Evolutionary conservation across 2,329 filamentous ascomycete species (phyloP).

Genomic region (Pezicula neosporulosa): DNA sequence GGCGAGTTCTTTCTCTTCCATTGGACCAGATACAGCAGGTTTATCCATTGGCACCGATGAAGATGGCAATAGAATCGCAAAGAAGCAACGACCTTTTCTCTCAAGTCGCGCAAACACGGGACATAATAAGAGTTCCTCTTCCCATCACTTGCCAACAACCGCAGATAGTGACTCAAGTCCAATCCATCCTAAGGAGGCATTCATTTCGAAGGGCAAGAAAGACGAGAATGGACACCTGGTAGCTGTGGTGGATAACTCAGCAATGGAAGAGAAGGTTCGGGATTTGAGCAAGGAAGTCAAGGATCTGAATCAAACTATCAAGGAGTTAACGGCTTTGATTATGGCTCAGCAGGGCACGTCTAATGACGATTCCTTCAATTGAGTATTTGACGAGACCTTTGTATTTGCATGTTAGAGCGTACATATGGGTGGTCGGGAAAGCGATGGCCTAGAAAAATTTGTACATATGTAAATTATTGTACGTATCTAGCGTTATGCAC

Average conservation of each 20-base stretch:
- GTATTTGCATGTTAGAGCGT: too few species aligned
- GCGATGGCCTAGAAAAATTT: too few species aligned
- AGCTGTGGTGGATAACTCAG: slow-evolving; percentile 10
- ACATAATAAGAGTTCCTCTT: not conserved
- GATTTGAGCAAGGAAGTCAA: slow-evolving; percentile 56
- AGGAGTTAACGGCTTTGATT: slow-evolving; percentile 51
- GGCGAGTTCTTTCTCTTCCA: slow-evolving; percentile 14
- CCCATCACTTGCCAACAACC: slow-evolving; percentile 11
- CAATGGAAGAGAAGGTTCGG: slow-evolving; percentile 45
- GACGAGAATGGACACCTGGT: slow-evolving; percentile 10
- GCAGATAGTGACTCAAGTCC: slow-evolving; percentile 9
- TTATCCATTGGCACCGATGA: not conserved
- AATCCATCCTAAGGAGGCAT: not conserved
- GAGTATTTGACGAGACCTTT: not conserved
- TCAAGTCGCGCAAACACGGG: slow-evolving; percentile 14
- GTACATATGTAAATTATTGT: too few species aligned
- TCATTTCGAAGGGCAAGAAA: slow-evolving; percentile 4
- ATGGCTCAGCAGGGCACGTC: slow-evolving; percentile 49
- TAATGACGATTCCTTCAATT: slow-evolving; percentile 39
- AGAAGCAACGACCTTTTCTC: slow-evolving; percentile 17
- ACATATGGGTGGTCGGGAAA: too few species aligned
- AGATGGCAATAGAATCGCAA: slow-evolving; percentile 3
- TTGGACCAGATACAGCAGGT: slow-evolving; percentile 10
- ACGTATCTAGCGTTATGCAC: too few species aligned
- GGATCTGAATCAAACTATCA: slow-evolving; percentile 55